Evolutionary conservation across 352 stramenopile species (phyloP), one percentile per base, ranked within the genome.

Genomic region (Phytophthora sansomeana): DNA sequence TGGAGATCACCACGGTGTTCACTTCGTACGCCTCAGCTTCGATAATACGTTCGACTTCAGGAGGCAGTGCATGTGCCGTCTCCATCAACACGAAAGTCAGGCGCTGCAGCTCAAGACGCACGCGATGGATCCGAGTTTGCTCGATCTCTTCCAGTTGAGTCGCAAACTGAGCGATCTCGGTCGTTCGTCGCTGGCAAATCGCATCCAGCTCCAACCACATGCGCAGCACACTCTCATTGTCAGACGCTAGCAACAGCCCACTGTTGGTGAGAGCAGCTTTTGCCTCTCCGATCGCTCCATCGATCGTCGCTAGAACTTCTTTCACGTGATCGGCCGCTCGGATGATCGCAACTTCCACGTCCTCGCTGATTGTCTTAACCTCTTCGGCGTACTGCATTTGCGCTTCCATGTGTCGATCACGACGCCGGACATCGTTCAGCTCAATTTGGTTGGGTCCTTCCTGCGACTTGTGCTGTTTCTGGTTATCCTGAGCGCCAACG

Each of bases 1-100:
- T 97, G 7, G 75, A 83, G 42, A 93, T 93, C 29, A 97, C 75
- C 10, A 96, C 88, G 0, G 75, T 73, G 56, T 97, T 96, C 0
- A 95, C 48, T 54, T 97, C 89, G 36, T 88, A 77, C 13, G 82
- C 81, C 62, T 95, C 85, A 19, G 54, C 63, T 63, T 93, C 87
- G 29, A 95, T 83, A 52, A 93, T 82, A 17, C 87, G 78, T 57
- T 92, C 85, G 16, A 91, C 80, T 73, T 92, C 85, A 36, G 72
- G 65, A 26, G 83, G 74, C 30, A 93, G 54, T 11, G 81, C 80
- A 39, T 91, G 75, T 21, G 81, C 81, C 0, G 74, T 90, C n/a
- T 85, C 79, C 79, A 94, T 90, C 38, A 91, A 68, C 10, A 44
- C 69, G 41, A 68, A 67, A 4, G 86, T 95, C 48, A 93, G 58